Evolutionary conservation across 2,329 filamentous ascomycete genomes (phyloP), one percentile per base, ranked within the genome.

Genomic region (Colletotrichum echinochloae): DNA sequence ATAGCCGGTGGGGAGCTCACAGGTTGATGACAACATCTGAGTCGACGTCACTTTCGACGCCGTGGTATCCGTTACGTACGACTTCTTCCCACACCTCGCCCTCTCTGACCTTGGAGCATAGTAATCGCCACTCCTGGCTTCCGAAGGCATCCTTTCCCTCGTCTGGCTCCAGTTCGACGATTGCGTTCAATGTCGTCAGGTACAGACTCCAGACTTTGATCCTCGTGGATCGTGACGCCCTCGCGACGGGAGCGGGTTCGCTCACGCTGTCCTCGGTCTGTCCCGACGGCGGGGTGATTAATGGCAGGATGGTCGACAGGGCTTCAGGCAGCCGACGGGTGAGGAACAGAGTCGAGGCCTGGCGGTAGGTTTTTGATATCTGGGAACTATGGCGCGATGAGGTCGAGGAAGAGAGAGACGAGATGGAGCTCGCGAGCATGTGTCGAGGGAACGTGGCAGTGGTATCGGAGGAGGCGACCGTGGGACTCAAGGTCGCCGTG

Each of bases 131-230:
- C 79, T 94, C 91, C 77, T 93, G 90, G 62, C 90, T 90, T 4
- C 96, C 96, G 82, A 98, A 97, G 16, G 91, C 88, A 61, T 91
- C 89, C 83, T 96, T 97, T 60, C 95, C 96, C 80, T 98, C 95
- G 74, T 97, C 94, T 1, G 93, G 87, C 66, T 94, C 94, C 78
- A 98, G 86, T 77, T 98, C 95, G 44, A 97, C 86, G 73, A 98
- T 92, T 48, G 94, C 92, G 83, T 98, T 97, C 73, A 98, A 86
- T 60, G 98, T 92, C 23, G 95, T 97, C 74, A 98, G 88, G 79
- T 98, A 99, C 76, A 99, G 87, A 80, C 94, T 97, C 96, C 96
- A 99, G 73, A 98, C 92, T 82, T 98, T 99, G 80, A 97, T 92
- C 74, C 95, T 87, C 67, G 94, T 96, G 39, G 91, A 92, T 74